These are phyloP conservation scores for Saccharomycopsis sp. DNA, from an alignment of 805 yeast genomes.

Conservation along the genomic window DNA sequence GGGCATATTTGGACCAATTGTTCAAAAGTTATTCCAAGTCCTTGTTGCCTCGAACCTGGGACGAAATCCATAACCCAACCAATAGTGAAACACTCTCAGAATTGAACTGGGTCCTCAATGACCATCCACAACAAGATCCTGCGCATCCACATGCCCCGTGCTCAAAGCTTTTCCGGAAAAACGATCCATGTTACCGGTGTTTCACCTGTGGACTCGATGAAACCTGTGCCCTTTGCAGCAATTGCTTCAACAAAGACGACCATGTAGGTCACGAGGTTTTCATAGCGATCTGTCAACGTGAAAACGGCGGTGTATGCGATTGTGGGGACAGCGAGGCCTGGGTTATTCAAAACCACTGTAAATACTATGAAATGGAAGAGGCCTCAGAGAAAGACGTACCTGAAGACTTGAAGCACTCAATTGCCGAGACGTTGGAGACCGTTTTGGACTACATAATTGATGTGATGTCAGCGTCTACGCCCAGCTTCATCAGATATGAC, in stretches of 20 bases:
- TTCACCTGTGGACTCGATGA: slow-evolving; percentile 71
- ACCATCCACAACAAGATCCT: slow-evolving; percentile 19
- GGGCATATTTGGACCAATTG: slow-evolving; percentile 30
- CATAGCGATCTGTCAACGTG: slow-evolving; percentile 26
- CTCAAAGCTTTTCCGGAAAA: slow-evolving; percentile 52
- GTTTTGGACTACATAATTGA: slow-evolving; percentile 57
- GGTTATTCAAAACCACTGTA: slow-evolving; percentile 32
- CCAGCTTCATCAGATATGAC: slow-evolving; percentile 29
- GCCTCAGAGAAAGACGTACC: slow-evolving; percentile 36
- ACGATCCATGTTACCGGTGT: slow-evolving; percentile 68
- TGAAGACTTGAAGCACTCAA: slow-evolving; percentile 34
- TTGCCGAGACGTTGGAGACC: slow-evolving; percentile 37
- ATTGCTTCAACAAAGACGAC: slow-evolving; percentile 65
- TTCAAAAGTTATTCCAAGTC: slow-evolving; percentile 29
- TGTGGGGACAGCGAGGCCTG: slow-evolving; percentile 90
- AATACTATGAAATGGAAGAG: slow-evolving; percentile 26
- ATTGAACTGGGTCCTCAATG: slow-evolving; percentile 10
- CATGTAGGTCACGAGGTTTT: slow-evolving; percentile 62
- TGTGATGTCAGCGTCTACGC: slow-evolving; percentile 45
- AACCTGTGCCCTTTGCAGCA: slow-evolving; percentile 69
- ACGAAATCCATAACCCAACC: slow-evolving; percentile 21
- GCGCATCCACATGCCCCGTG: slow-evolving; percentile 60
- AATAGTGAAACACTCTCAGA: slow-evolving; percentile 5
- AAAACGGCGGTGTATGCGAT: slow-evolving; percentile 62
- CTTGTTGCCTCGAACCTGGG: slow-evolving; percentile 25